Evolutionary conservation across 2,329 filamentous ascomycete genomes (phyloP), one percentile per base, ranked within the genome.

Genomic region (Apiospora saccharicola): DNA sequence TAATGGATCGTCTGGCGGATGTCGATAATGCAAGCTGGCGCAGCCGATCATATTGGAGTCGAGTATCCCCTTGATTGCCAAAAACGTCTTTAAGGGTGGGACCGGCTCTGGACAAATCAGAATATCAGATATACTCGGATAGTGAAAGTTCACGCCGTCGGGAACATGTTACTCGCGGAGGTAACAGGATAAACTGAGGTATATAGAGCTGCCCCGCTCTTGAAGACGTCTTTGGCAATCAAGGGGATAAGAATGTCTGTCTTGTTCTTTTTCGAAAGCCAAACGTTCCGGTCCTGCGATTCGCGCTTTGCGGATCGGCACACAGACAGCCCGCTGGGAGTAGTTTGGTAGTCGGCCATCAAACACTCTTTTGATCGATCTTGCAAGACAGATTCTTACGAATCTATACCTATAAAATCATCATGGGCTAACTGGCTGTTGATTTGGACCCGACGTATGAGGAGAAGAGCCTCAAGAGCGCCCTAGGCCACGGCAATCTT

Each of bases 1-100:
- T n/a, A n/a, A 64, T 41, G 57, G 57, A 37, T 41, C 57, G 57
- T 34, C 57, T 41, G 19, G 19, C 57, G 57, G 57, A 10, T 64
- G 57, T 64, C 57, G 57, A 64, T 41, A 64, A 64, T 41, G 57
- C 57, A n/a, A n/a, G 30, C 53, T 24, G 57, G 34, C 53, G 53
- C 53, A 61, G 57, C 57, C 41, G 57, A 64, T 64, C 57, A 14
- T 41, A 10, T 41, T 22, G 22, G 57, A 41, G 19, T 41, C 22
- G 57, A 64, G 30, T 64, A 37, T 30, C 26, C 26, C 26, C 26
- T 30, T 30, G 37, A 41, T 41, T 10, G 37, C 37, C 8, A 41
- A 7, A 10, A 10, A 41, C 37, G 37, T 10, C 10, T 41, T 41
- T 10, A 41, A 41, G 37, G 10, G 37, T 10, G 37, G 37, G 37